Conservation (phyloP, 202 grass and related monocot species). For the Brachypodium distachyon region DNA sequence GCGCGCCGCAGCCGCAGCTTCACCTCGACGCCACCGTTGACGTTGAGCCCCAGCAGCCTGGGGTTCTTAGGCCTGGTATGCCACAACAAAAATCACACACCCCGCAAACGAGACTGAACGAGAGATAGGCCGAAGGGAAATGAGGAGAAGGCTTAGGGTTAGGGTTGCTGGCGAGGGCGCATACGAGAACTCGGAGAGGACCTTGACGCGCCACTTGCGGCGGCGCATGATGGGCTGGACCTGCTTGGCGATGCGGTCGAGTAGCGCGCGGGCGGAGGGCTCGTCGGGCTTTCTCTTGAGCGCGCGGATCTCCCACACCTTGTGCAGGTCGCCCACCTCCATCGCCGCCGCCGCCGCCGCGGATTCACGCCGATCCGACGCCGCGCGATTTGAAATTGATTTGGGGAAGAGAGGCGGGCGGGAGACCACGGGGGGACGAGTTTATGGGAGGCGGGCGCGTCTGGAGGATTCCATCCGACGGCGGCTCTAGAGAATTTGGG, state of each 20-base stretch:
- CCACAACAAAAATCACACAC: background rate
- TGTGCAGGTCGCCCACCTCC: constrained; percentile 79
- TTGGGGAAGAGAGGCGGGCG: background rate
- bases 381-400: constrained; percentile 10
- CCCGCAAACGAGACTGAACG: background rate
- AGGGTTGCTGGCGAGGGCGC: background rate
- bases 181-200: constrained; percentile 91
- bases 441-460: background rate
- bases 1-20: constrained; percentile 67
- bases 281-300: constrained; percentile 73
- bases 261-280: constrained; percentile 47
- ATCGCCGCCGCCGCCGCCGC: constrained; percentile 20
- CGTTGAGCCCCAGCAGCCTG: constrained; percentile 76
- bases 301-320: constrained; percentile 81
- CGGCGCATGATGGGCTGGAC: constrained; percentile 96
- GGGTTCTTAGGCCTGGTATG: constrained; percentile 58
- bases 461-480: background rate
- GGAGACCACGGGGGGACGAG: background rate
- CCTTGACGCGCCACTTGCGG: constrained; percentile 90
- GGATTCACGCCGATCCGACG: background rate
- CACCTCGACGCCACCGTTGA: constrained; percentile 62
- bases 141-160: background rate
- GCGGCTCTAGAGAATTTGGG: background rate
- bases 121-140: background rate
- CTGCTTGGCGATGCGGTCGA: constrained; percentile 81